These are phyloP conservation scores for Colletotrichum tanaceti DNA, from an alignment of 2,329 filamentous ascomycete species.

Conservation along the genomic window DNA sequence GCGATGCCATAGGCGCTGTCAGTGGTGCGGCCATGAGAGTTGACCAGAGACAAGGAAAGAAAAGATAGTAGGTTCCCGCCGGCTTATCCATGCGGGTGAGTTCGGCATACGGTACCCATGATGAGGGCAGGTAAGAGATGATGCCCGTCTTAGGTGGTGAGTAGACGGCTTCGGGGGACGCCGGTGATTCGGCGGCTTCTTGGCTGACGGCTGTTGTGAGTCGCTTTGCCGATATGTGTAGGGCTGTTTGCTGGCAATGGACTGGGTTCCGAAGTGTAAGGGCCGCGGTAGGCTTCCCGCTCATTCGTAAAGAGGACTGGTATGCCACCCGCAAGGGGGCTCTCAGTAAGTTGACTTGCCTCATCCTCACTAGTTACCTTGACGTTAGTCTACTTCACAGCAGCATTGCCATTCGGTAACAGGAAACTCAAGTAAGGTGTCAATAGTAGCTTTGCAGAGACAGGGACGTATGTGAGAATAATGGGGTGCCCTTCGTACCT, in stretches of 20 bases:
- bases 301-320: background rate
- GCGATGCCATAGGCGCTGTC: slow-evolving; percentile 68
- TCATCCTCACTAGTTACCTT: slow-evolving; percentile 18
- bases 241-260: slow-evolving; percentile 12
- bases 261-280: slow-evolving; percentile 2
- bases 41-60: slow-evolving; percentile 86
- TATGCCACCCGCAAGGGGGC: slow-evolving; percentile 12
- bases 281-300: slow-evolving; percentile 16
- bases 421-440: background rate
- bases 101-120: slow-evolving; percentile 84
- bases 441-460: background rate
- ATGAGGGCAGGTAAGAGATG: slow-evolving; percentile 74
- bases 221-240: slow-evolving; percentile 35
- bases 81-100: slow-evolving; percentile 85
- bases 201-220: slow-evolving; percentile 27
- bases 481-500: too few relatives aligned
- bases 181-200: slow-evolving; percentile 39
- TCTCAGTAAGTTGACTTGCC: slow-evolving; percentile 29
- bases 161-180: slow-evolving; percentile 58
- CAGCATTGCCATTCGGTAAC: background rate
- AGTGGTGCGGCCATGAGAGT: slow-evolving; percentile 83
- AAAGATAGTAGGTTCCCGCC: slow-evolving; percentile 84
- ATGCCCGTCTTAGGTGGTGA: slow-evolving; percentile 77
- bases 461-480: background rate
- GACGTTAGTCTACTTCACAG: background rate